Conservation (phyloP, 192 early-diverging fungal species). For the Entomortierella lignicola region DNA sequence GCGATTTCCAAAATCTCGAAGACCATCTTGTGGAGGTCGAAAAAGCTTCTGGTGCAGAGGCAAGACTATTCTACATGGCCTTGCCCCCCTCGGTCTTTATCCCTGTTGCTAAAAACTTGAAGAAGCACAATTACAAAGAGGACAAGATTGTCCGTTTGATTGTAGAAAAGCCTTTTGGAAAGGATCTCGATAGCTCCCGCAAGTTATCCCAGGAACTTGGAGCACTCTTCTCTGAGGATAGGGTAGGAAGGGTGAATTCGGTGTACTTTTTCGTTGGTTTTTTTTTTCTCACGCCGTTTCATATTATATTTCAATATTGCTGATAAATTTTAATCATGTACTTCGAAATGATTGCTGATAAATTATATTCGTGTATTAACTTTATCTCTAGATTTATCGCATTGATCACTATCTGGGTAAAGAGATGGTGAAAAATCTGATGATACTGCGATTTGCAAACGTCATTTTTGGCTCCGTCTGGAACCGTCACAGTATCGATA, state of each 20-base stretch:
- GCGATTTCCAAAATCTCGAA: constrained; percentile 75
- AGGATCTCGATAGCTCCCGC: constrained; percentile 86
- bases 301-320: too few relatives aligned
- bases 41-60: constrained; percentile 56
- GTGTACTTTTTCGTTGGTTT: background rate
- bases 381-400: constrained; percentile 81
- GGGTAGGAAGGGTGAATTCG: constrained; percentile 60
- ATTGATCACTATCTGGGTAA: constrained; percentile 99
- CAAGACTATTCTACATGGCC: constrained; percentile 96
- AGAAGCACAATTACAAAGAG: constrained; percentile 72
- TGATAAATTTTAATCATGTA: too few relatives aligned
- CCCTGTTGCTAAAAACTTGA: constrained; percentile 81
- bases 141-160: constrained; percentile 85
- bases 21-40: constrained; percentile 72
- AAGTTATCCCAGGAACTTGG: constrained; percentile 79
- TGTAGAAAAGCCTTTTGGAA: constrained; percentile 98
- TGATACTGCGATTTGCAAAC: constrained; percentile 94
- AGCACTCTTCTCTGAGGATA: constrained; percentile 86
- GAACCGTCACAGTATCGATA: constrained; percentile 89
- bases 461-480: constrained; percentile 93
- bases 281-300: constrained; percentile 1
- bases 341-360: too few relatives aligned
- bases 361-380: background rate
- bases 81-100: constrained; percentile 96
- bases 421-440: constrained; percentile 99